These are phyloP conservation scores for Orobanche coerulescens DNA, from an alignment of 257 asterid species.

Conservation along the genomic window DNA sequence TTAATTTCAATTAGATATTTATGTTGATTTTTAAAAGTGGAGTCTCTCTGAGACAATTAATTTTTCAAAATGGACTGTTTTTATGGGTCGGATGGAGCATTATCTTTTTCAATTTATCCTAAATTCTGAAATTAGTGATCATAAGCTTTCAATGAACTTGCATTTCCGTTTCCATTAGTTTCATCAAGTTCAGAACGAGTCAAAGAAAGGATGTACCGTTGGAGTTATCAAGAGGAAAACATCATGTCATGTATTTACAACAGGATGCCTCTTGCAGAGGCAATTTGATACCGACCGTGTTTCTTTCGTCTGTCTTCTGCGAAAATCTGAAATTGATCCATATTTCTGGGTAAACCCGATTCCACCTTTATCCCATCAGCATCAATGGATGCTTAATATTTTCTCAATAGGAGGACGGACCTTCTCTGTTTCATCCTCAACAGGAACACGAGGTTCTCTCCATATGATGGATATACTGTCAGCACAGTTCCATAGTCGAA, in stretches of 20 bases:
- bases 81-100: too few species aligned
- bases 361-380: neutral
- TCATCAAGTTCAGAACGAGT: too few species aligned
- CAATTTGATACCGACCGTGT: neutral
- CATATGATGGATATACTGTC: neutral
- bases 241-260: neutral
- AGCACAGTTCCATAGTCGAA: constrained; percentile 21
- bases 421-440: constrained; percentile 14
- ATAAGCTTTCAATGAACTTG: too few species aligned
- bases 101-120: too few species aligned
- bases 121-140: too few species aligned
- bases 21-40: too few species aligned
- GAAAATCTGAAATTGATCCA: neutral
- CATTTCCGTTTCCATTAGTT: too few species aligned
- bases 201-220: too few species aligned
- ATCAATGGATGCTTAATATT: neutral
- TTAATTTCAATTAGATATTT: too few species aligned
- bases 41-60: too few species aligned
- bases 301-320: neutral
- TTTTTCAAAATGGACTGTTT: too few species aligned
- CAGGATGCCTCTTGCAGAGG: neutral
- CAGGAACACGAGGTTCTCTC: neutral
- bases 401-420: neutral
- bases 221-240: too few species aligned
- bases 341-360: neutral